phyloP scores from a whole-genome alignment of 139 green algal genomes.

The Mychonastes homosphaera region DNA sequence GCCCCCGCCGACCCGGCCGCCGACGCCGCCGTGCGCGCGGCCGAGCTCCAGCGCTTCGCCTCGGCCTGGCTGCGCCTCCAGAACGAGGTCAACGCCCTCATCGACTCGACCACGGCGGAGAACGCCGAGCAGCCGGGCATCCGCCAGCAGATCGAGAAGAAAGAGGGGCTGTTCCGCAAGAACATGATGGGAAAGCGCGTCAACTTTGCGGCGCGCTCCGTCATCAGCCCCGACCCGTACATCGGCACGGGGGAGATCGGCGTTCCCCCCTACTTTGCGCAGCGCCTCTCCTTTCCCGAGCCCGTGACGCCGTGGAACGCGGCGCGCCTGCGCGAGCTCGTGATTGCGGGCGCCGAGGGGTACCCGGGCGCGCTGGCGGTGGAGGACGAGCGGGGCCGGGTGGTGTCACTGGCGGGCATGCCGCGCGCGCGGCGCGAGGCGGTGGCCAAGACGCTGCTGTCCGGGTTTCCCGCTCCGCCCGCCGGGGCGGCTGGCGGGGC shows the following conservation, averaged over 20 bases:
- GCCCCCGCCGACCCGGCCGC: neutral
- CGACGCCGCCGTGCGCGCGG: neutral
- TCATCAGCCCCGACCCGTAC: slow-evolving; percentile 95
- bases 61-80: slow-evolving; percentile 74
- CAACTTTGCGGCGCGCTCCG: slow-evolving; percentile 91
- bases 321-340: slow-evolving; percentile 58
- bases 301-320: slow-evolving; percentile 86
- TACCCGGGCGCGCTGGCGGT: slow-evolving; percentile 85
- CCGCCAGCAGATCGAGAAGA: slow-evolving; percentile 66
- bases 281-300: slow-evolving; percentile 84
- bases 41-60: slow-evolving; percentile 29
- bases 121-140: slow-evolving; percentile 17
- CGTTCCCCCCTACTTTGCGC: slow-evolving; percentile 93
- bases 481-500: neutral
- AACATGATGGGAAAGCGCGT: slow-evolving; percentile 99
- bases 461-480: no score
- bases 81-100: slow-evolving; percentile 65
- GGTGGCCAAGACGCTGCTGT: slow-evolving; percentile 72
- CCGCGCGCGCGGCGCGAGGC: slow-evolving; percentile 42
- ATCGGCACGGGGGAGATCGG: slow-evolving; percentile 85
- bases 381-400: slow-evolving; percentile 70
- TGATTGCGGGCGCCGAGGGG: slow-evolving; percentile 61
- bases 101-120: slow-evolving; percentile 68
- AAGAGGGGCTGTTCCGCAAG: slow-evolving; percentile 97
- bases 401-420: slow-evolving; percentile 45